Conservation (phyloP, 208 protist genomes). For the Trypanosomatidae sp. region DNA sequence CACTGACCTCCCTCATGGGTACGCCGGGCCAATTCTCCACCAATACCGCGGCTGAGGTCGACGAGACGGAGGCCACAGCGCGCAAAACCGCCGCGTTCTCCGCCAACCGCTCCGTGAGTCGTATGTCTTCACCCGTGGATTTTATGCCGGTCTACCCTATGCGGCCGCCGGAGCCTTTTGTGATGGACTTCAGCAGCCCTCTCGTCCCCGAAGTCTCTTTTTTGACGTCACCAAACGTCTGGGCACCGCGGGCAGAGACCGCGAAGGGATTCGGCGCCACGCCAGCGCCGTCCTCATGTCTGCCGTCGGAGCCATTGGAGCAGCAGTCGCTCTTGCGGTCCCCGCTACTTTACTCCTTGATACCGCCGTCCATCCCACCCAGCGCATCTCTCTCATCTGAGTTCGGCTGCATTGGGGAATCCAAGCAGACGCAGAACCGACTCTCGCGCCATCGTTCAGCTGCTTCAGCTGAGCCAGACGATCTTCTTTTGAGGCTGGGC, state of each 20-base stretch:
- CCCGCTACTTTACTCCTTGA: background rate
- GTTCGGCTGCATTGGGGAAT: background rate
- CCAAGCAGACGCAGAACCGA: background rate
- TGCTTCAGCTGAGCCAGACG: background rate
- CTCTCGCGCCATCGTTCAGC: slow-evolving; percentile 2
- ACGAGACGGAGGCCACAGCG: background rate
- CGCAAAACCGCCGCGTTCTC: background rate
- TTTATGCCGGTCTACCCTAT: background rate
- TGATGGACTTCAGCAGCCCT: background rate
- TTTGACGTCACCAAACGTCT: background rate
- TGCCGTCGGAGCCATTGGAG: slow-evolving; percentile 3
- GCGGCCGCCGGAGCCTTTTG: background rate
- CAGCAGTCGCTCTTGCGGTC: slow-evolving; percentile 1
- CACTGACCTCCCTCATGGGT: background rate
- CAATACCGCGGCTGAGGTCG: background rate
- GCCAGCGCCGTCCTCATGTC: slow-evolving; percentile 1
- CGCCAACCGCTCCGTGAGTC: background rate
- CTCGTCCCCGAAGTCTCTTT: background rate
- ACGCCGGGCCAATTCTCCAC: background rate
- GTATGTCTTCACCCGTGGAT: background rate
- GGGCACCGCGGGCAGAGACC: background rate
- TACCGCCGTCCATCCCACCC: background rate
- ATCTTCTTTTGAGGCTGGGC: too few species aligned
- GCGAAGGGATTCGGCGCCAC: background rate
- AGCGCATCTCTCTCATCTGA: background rate